These are phyloP conservation scores for Tetrahymena malaccensis DNA, from an alignment of 73 alveolate genomes.

Conservation along the genomic window DNA sequence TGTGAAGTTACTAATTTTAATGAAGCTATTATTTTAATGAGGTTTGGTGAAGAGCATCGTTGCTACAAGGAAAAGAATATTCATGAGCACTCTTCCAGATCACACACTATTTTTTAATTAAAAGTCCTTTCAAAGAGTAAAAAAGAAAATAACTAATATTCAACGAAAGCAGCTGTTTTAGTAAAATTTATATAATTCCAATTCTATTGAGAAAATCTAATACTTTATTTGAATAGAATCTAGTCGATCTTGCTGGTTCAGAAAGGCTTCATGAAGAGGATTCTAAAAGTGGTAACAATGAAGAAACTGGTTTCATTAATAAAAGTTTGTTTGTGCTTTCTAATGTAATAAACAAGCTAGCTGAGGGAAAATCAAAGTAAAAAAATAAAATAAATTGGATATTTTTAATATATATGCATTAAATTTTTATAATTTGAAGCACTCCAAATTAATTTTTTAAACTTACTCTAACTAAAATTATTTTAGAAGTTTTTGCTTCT, in stretches of 20 bases:
- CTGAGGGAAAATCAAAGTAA: slow-evolving; percentile 39
- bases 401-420: too few relatives aligned
- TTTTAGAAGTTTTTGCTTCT: too few relatives aligned
- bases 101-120: slow-evolving; percentile 84
- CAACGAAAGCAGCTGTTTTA: slow-evolving; percentile 11
- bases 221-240: slow-evolving; percentile 51
- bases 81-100: slow-evolving; percentile 88
- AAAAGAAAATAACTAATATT: not conserved
- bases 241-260: slow-evolving; percentile 94
- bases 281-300: slow-evolving; percentile 52
- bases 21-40: slow-evolving; percentile 67
- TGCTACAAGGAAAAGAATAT: slow-evolving; percentile 79
- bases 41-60: slow-evolving; percentile 86
- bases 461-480: too few relatives aligned
- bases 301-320: slow-evolving; percentile 88
- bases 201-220: not conserved
- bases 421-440: too few relatives aligned
- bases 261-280: slow-evolving; percentile 82
- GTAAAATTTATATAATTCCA: not conserved
- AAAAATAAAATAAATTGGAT: not conserved
- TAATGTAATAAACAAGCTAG: slow-evolving; percentile 78
- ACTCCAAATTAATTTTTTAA: not conserved
- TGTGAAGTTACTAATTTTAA: slow-evolving; percentile 62
- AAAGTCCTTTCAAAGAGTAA: slow-evolving; percentile 44
- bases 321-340: slow-evolving; percentile 81